Base-by-base conservation (phyloP, 2,329 filamentous ascomycete species). In the Macrophomina tecta region DNA sequence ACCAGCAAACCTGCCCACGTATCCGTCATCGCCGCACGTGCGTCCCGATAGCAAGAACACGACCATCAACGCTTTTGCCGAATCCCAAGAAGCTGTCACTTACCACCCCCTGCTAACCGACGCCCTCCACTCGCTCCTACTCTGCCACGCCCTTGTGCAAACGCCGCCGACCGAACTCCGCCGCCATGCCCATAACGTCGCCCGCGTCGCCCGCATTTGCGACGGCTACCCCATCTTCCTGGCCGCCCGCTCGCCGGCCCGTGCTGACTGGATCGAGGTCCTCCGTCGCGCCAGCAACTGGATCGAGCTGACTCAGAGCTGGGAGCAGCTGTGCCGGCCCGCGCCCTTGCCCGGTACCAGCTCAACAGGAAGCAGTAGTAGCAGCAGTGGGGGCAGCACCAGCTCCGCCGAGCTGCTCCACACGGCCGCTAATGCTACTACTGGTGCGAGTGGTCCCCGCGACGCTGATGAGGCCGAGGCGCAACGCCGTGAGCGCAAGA, bases 191-290 rank as follows among this genome's bases (percentile, higher is more conserved):
- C 85, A 93, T 80, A 95, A 94, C 85, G 92, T 90, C 4, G 91
- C 92, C 16, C 88, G 92, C 5, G 83, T 95, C 1, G 85, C 87
- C 4, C 86, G 91, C 23, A 84, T 95, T 30, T 89, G 87, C 58
- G 91, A 95, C 72, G 92, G 91, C 4, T 94, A 92, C 72, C 92
- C 92, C 0, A 86, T 94, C 58, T 94, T 96, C 74, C 88, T 93
- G 69, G 84, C 89, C 0, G 88, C 89, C 30, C 84, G 90, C 60
- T 90, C 87, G 3, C 89, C 91, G 1, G 89, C 91, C 1, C 88
- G 91, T 62, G 86, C 89, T 3, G 92, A 96, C 78, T 96, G 92
- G 92, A 87, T 90, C 56, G 91, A 94, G 77, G 83, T 94, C 0
- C 77, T 95, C 9, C 85, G 89, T 0, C 85, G 87, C 36, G 84